Conservation (phyloP, 2,329 filamentous ascomycete genomes). For the Aspergillus fumigatus region DNA sequence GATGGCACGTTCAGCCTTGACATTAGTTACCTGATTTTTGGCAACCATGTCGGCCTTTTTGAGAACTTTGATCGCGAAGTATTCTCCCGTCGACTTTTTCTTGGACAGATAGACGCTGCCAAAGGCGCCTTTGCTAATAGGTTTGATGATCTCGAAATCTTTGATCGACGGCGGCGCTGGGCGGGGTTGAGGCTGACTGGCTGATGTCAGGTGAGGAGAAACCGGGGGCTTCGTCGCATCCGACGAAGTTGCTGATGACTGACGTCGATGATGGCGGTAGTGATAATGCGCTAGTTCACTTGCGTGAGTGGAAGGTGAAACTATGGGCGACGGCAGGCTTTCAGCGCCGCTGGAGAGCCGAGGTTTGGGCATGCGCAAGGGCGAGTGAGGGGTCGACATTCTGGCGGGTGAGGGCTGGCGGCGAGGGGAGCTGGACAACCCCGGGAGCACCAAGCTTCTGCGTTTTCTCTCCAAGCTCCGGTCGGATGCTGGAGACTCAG, state of each 20-base stretch:
- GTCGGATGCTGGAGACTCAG: slow-evolving; percentile 88
- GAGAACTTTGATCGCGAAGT: slow-evolving; percentile 96
- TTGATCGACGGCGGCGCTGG: slow-evolving; percentile 95
- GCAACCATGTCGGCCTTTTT: slow-evolving; percentile 99
- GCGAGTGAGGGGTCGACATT: slow-evolving; percentile 70
- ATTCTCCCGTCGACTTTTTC: slow-evolving; percentile 97
- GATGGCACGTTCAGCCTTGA: slow-evolving; percentile 96
- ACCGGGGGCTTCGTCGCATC: slow-evolving; percentile 63
- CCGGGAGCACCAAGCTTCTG: slow-evolving; percentile 77
- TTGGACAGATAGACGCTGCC: slow-evolving; percentile 97
- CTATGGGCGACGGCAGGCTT: slow-evolving; percentile 71
- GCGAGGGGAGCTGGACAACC: slow-evolving; percentile 67
- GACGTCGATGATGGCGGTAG: slow-evolving; percentile 71
- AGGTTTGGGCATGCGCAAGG: slow-evolving; percentile 79
- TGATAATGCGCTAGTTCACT: slow-evolving; percentile 60
- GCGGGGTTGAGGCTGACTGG: slow-evolving; percentile 76
- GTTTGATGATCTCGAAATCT: slow-evolving; percentile 98
- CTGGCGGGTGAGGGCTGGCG: slow-evolving; percentile 87
- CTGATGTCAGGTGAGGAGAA: slow-evolving; percentile 75
- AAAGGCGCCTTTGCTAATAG: slow-evolving; percentile 97
- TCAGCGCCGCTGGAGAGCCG: slow-evolving; percentile 55
- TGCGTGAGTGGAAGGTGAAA: slow-evolving; percentile 78
- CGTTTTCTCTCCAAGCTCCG: slow-evolving; percentile 80
- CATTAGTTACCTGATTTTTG: slow-evolving; percentile 98
- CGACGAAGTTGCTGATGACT: slow-evolving; percentile 86